phyloP scores from a whole-genome alignment of 2,329 filamentous ascomycete species.

The Gaeumannomyces sp. region DNA sequence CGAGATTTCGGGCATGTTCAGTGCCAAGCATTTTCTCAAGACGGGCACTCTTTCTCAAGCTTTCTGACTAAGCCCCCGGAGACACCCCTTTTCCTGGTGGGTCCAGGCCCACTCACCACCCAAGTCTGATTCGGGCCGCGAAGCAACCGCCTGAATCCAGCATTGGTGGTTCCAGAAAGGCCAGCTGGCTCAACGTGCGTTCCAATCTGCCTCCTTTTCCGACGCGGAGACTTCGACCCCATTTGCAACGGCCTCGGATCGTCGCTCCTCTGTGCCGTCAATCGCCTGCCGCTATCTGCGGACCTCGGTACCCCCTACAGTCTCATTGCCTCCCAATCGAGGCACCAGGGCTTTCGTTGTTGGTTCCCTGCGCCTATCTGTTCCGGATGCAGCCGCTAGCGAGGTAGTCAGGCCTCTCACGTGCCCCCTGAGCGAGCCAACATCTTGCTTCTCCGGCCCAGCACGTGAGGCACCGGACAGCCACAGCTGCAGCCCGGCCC shows the following conservation, averaged over 20 bases:
- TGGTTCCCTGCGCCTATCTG: background rate
- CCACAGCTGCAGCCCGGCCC: background rate
- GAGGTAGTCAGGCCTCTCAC: background rate
- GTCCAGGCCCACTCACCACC: background rate
- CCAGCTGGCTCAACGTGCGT: background rate
- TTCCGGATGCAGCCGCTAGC: background rate
- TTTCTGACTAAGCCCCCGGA: background rate
- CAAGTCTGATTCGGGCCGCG: too few relatives aligned
- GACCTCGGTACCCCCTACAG: background rate
- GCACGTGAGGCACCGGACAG: background rate
- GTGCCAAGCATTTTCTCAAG: background rate
- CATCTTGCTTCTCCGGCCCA: background rate
- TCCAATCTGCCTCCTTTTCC: background rate
- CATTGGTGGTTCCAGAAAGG: background rate
- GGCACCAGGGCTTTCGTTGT: too few relatives aligned
- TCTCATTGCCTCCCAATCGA: background rate
- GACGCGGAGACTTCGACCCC: background rate
- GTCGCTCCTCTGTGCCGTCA: background rate
- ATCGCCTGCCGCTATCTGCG: too few relatives aligned
- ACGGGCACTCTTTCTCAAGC: too few relatives aligned
- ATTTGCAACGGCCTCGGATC: too few relatives aligned
- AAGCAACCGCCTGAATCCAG: too few relatives aligned
- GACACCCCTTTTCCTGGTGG: background rate
- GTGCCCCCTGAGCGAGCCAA: constrained; percentile 13
- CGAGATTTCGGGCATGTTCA: background rate